Base-by-base conservation (phyloP, 306 rosid genomes). In the Hylodesmum podocarpum region DNA sequence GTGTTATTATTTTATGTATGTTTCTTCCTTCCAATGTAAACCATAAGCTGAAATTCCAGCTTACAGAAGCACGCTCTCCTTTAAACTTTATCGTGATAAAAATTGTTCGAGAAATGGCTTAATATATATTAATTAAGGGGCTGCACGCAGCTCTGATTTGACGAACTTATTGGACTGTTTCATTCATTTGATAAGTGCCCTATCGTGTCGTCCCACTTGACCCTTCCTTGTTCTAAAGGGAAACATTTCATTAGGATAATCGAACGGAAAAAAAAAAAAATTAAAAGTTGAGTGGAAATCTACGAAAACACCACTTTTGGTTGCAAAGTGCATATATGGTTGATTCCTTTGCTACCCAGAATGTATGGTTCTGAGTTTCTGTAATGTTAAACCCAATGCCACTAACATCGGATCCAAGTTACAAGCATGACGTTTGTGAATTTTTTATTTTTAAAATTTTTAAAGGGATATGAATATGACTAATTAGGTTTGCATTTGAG, bases 261-360 rank as follows among this genome's bases (percentile, higher is more conserved):
- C 66, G 36, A 76, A 79, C 3, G 28, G 16, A 70, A 80, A 22
- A 6, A 47, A 46, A 22, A 14, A 70, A 80, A 22, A 6, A 47
- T 36, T 34, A 16, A 7, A 10, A 5, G 19, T 14, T 81, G 15
- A 81, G 91, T 87, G 93, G 91, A 83, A 7, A 81, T 85, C 90
- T 78, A 86, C 64, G 76, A 21, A 83, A 72, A 75, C 27, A 41
- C 85, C 86, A 89, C 91, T 87, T 63, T 65, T 44, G 43, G 33
- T 9, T n/a, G 13, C 25, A 76, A n/a, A 14, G 51, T 69, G 81
- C 58, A 49, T n/a, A 36, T 36, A 65, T 72, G 59, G 18, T 51
- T 33, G 15, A 69, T 81, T 83, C 57, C 49, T 74, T 76, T 57
- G 24, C 34, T 73, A 72, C 64, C 19, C 22, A 11, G 9, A 57